Evolutionary conservation across 2,329 filamentous ascomycete species (phyloP), one percentile per base, ranked within the genome.

Genomic region (Aschersonia sp.): DNA sequence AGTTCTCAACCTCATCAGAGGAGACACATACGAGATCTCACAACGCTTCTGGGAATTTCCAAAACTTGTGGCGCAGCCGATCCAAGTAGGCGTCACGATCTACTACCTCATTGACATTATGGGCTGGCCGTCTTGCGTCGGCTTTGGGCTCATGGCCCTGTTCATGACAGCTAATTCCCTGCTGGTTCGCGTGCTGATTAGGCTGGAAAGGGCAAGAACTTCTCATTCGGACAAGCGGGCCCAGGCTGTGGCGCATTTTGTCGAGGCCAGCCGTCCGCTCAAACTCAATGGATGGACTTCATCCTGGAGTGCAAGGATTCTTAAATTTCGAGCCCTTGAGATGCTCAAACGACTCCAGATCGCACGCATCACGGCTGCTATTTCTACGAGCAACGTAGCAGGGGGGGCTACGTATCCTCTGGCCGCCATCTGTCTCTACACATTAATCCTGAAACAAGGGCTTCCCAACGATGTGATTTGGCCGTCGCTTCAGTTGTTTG

Each of bases 11-110:
- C 65, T 95, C 2, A 85, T 94, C 70, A 81, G 87, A 45, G 80
- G 76, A 50, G 86, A 92, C 60, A 85, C 84, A 0, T 92, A 90
- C 58, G 84, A 89, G 59, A 78, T 90, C 40, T 77, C 86, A 3
- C 86, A 90, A 57, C 69, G 85, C 42, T 92, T 95, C 56, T 95
- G 88, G 88, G 88, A 95, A 51, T 85, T 92, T 46, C 75, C 84
- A 2, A 71, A 71, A n/a, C 68, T 95, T 2, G 68, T 94, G 41
- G 81, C 81, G 4, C 85, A 84, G 51, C 88, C 88, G 0, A 63
- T 92, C 12, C 84, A 83, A 50, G 73, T 90, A n/a, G 58, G 87
- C 2, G 69, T 94, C 4, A 85, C 87, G 0, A 58, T 67, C 11
- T 66, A 66, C 54, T 73, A 86, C 10, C 66, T 79, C 10, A 72